Percentiles rank a stretch among this genome's conserved stretches.
phyloP scores from a whole-genome alignment of 176 grass and related monocot species.

The Juncus effusus region DNA sequence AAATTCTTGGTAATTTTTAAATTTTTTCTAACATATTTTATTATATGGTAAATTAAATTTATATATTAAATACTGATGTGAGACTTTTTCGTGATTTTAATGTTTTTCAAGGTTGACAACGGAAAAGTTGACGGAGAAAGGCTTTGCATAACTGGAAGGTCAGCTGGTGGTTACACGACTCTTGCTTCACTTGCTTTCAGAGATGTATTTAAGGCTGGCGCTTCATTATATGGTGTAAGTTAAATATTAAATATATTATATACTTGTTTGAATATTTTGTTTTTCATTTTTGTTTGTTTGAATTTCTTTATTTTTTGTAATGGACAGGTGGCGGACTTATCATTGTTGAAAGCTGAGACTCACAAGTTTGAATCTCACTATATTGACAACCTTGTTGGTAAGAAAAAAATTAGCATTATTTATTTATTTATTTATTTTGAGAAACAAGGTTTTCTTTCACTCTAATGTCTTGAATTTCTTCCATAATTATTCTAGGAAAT shows the following conservation, averaged over 20 bases:
- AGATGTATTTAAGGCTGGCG: constrained; percentile 91
- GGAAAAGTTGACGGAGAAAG: constrained; percentile 74
- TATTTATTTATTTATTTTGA: background rate
- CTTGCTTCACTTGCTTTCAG: constrained; percentile 83
- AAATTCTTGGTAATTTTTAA: constrained; percentile 60
- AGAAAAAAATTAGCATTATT: constrained; percentile 21
- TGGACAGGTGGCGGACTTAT: constrained; percentile 65
- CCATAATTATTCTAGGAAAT: constrained; percentile 42
- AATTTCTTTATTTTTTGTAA: background rate
- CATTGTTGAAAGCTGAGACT: constrained; percentile 64
- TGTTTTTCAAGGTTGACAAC: constrained; percentile 51
- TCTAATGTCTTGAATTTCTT: constrained; percentile 15
- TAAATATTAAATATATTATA: constrained; percentile 21
- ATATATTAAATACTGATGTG: constrained; percentile 20
- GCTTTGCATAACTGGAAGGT: constrained; percentile 88
- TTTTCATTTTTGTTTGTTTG: no score
- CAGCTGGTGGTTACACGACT: constrained; percentile 90
- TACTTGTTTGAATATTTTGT: background rate
- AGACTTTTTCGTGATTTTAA: constrained; percentile 21
- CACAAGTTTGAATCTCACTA: constrained; percentile 93
- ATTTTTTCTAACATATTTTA: constrained; percentile 12
- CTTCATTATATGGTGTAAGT: constrained; percentile 98
- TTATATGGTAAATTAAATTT: constrained; percentile 1
- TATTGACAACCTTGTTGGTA: constrained; percentile 80
- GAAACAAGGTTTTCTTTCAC: background rate